Evolutionary conservation across 1,139 yeast genomes (phyloP).

Genomic region (Saccharomyces hybrid): DNA sequence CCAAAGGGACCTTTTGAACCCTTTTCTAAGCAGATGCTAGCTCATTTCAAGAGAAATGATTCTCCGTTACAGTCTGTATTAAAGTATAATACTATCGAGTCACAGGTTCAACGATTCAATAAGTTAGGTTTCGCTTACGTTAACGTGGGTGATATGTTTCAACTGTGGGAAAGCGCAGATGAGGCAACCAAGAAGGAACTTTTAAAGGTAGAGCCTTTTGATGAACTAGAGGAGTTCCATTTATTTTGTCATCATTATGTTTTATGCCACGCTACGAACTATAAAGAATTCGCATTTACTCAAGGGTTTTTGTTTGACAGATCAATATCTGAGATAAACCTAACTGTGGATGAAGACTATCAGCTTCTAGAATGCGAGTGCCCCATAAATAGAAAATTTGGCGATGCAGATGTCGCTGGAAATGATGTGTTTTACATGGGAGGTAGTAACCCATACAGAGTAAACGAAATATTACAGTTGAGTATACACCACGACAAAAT

Average conservation of each 20-base stretch:
- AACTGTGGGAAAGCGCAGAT: conserved; percentile 48
- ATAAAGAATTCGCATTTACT: conserved; percentile 12
- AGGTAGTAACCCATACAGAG: conserved; percentile 31
- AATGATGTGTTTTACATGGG: conserved; percentile 35
- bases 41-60: conserved; percentile 58
- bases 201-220: conserved; percentile 56
- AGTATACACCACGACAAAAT: conserved; percentile 11
- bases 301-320: conserved; percentile 7
- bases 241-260: conserved; percentile 68
- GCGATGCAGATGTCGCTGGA: conserved; percentile 12
- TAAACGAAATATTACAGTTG: conserved; percentile 14
- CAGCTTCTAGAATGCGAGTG: conserved; percentile 4
- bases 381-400: conserved; percentile 40
- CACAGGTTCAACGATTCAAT: conserved; percentile 47
- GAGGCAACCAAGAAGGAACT: conserved; percentile 39
- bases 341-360: neutral
- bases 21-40: conserved; percentile 68
- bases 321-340: neutral
- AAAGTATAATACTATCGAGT: conserved; percentile 44
- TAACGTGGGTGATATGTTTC: conserved; percentile 47
- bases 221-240: conserved; percentile 78
- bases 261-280: conserved; percentile 56
- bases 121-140: conserved; percentile 42
- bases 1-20: conserved; percentile 59
- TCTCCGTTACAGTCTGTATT: conserved; percentile 64